Evolutionary conservation across 805 yeast genomes (phyloP).

Genomic region (Ogataea methylovora): DNA sequence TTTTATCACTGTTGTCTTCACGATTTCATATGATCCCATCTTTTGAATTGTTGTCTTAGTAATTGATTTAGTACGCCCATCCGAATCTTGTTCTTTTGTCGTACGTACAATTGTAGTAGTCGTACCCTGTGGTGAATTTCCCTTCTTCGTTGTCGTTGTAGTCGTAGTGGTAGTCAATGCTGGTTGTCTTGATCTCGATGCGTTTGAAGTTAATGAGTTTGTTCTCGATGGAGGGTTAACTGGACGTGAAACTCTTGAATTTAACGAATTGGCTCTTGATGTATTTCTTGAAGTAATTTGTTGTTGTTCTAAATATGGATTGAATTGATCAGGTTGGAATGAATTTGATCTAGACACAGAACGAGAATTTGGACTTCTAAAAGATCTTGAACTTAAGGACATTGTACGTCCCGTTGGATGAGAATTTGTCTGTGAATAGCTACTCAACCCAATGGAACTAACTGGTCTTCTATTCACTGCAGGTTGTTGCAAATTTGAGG

Average conservation of each 20-base stretch:
- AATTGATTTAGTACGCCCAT: conserved; percentile 48
- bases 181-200: conserved; percentile 19
- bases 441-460: background rate
- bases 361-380: conserved; percentile 12
- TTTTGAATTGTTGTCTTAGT: conserved; percentile 46
- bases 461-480: background rate
- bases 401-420: conserved; percentile 17
- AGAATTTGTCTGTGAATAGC: background rate
- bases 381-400: conserved; percentile 24
- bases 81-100: conserved; percentile 40
- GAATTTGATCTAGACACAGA: conserved; percentile 16
- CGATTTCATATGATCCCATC: conserved; percentile 40
- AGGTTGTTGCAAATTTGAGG: conserved; percentile 2
- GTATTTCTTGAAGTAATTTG: conserved; percentile 3
- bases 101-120: conserved; percentile 35
- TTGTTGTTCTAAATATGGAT: conserved; percentile 8
- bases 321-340: conserved; percentile 12
- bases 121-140: conserved; percentile 7
- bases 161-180: conserved; percentile 23
- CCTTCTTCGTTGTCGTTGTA: conserved; percentile 19
- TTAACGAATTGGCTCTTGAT: conserved; percentile 17
- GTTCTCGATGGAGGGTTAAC: conserved; percentile 10
- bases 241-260: conserved; percentile 6
- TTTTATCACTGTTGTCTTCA: conserved; percentile 37
- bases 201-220: conserved; percentile 17